These are phyloP conservation scores for Trichoderma pleuroti DNA, from an alignment of 2,329 filamentous ascomycete species.

Conservation along the genomic window DNA sequence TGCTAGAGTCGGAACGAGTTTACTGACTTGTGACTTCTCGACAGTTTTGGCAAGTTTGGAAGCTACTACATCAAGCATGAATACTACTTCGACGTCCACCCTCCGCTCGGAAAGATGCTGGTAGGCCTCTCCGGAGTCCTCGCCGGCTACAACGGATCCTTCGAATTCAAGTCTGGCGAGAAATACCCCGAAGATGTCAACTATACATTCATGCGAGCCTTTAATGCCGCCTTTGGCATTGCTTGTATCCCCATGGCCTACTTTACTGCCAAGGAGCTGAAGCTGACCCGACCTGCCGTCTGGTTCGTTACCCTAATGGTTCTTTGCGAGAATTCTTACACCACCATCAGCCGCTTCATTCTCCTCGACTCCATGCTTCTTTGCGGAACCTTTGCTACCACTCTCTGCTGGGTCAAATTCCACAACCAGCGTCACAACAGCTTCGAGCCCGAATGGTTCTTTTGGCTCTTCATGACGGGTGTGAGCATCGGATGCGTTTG, in stretches of 20 bases:
- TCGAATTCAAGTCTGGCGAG: constrained; percentile 99
- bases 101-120: constrained; percentile 96
- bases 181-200: constrained; percentile 90
- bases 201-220: constrained; percentile 97
- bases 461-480: constrained; percentile 91
- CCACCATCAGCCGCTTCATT: constrained; percentile 97
- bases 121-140: constrained; percentile 94
- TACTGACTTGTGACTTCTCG: constrained; percentile 17
- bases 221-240: constrained; percentile 93
- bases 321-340: constrained; percentile 98
- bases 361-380: constrained; percentile 97
- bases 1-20: not conserved
- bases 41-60: constrained; percentile 91
- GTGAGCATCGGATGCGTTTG: constrained; percentile 96
- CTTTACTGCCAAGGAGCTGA: constrained; percentile 87
- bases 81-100: constrained; percentile 93
- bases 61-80: constrained; percentile 99
- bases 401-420: constrained; percentile 96
- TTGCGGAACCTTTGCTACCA: constrained; percentile 96
- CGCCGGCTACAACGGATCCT: constrained; percentile 97
- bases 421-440: constrained; percentile 81
- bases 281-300: constrained; percentile 79
- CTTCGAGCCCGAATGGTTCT: constrained; percentile 88
- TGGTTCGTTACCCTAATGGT: constrained; percentile 98
- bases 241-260: constrained; percentile 91